Evolutionary conservation across 768 basidiomycete genomes (phyloP).

Genomic region (Termitomyces sp.): DNA sequence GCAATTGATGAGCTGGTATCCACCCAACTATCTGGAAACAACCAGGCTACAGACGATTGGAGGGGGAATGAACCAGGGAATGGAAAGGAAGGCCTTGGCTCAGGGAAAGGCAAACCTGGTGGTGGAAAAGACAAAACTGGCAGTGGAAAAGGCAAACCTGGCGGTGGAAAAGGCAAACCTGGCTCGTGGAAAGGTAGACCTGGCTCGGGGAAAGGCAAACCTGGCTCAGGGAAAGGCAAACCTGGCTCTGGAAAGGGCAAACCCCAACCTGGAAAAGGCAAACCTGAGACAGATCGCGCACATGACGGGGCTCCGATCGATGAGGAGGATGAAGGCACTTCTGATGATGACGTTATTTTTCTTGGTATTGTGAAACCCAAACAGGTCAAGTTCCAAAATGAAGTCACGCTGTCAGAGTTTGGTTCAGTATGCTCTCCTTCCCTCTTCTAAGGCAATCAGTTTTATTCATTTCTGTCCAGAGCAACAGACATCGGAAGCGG

Average conservation of each 20-base stretch:
- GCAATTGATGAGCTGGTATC: too few species aligned
- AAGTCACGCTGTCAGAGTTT: neutral
- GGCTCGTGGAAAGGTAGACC: neutral
- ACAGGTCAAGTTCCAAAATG: neutral
- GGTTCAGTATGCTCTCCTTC: neutral
- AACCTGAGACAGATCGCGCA: neutral
- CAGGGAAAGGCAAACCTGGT: too few species aligned
- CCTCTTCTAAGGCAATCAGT: neutral
- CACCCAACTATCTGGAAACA: too few species aligned
- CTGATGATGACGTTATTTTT: neutral
- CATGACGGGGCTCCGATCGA: neutral
- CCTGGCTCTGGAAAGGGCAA: too few species aligned
- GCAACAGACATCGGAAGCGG: neutral
- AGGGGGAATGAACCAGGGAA: too few species aligned
- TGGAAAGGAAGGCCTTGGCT: too few species aligned
- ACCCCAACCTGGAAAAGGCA: neutral
- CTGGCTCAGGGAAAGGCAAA: too few species aligned
- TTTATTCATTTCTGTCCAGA: neutral
- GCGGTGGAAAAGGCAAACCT: neutral
- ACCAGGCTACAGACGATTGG: too few species aligned
- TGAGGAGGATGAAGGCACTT: neutral
- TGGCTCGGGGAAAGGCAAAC: neutral
- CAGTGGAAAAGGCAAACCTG: neutral
- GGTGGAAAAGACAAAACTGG: neutral
- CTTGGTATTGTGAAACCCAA: neutral